Evolutionary conservation across 306 rosid species (phyloP).

Genomic region (Sesbania bispinosa): DNA sequence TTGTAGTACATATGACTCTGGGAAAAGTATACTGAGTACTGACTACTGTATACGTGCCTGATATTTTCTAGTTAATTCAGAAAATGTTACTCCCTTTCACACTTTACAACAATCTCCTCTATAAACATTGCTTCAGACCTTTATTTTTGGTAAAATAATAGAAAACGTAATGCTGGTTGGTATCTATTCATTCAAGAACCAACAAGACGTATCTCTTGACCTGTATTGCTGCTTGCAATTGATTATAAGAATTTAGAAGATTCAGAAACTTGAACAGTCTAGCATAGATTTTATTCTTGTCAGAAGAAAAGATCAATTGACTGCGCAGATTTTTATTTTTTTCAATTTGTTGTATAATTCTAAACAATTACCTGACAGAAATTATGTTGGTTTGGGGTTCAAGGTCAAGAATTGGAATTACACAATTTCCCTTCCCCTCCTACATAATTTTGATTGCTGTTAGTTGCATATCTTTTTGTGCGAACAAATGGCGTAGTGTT

Average conservation of each 20-base stretch:
- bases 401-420: neutral
- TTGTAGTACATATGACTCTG: neutral
- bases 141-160: too few relatives aligned
- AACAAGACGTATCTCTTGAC: neutral
- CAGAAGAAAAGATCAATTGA: neutral
- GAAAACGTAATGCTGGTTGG: too few relatives aligned
- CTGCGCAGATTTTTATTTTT: too few relatives aligned
- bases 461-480: neutral
- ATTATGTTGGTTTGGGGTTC: neutral
- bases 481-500: neutral
- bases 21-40: neutral
- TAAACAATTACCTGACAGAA: neutral
- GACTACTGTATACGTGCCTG: neutral
- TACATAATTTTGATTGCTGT: neutral
- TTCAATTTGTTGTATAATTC: neutral
- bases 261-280: neutral
- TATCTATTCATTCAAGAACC: neutral
- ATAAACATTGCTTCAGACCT: neutral
- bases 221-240: constrained; percentile 1
- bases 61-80: neutral
- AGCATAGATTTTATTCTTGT: neutral
- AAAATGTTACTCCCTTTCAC: neutral
- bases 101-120: neutral
- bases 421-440: neutral
- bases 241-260: neutral